A percentile compares a stretch with the other conserved stretches of the same genome.
Conservation (phyloP, 345 rosid genomes). For the Noccaea bulbosa region DNA sequence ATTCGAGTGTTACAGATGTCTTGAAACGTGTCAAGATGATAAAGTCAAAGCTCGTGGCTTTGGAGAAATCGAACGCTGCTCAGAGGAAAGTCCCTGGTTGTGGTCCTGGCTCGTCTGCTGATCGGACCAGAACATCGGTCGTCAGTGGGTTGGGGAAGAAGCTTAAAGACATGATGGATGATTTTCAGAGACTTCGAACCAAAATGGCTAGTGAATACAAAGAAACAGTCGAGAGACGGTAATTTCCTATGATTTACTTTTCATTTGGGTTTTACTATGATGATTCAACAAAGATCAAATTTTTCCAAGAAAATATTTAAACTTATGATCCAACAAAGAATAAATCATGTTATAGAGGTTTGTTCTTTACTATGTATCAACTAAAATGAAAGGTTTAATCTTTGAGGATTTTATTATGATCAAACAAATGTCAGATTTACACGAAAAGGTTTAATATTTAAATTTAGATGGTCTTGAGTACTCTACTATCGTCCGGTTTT, state of each 20-base stretch:
- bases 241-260: neutral
- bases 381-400: no score
- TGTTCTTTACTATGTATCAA: no score
- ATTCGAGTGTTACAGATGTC: constrained; percentile 60
- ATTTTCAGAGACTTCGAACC: constrained; percentile 61
- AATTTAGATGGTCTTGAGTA: no score
- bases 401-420: neutral
- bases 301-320: no score
- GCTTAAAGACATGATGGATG: constrained; percentile 74
- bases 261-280: neutral
- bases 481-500: no score
- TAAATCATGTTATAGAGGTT: neutral
- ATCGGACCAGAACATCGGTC: constrained; percentile 80
- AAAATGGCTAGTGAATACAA: constrained; percentile 66
- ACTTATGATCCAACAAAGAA: neutral
- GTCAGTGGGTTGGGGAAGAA: constrained; percentile 83
- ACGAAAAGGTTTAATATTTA: neutral
- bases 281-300: constrained; percentile 1
- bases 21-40: constrained; percentile 69
- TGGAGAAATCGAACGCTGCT: constrained; percentile 81
- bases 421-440: neutral
- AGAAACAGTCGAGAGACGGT: constrained; percentile 74
- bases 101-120: constrained; percentile 85
- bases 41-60: constrained; percentile 70
- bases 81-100: constrained; percentile 69